Base-by-base conservation (phyloP, 2,329 filamentous ascomycete genomes). In the Pseudogymnoascus destructans region DNA sequence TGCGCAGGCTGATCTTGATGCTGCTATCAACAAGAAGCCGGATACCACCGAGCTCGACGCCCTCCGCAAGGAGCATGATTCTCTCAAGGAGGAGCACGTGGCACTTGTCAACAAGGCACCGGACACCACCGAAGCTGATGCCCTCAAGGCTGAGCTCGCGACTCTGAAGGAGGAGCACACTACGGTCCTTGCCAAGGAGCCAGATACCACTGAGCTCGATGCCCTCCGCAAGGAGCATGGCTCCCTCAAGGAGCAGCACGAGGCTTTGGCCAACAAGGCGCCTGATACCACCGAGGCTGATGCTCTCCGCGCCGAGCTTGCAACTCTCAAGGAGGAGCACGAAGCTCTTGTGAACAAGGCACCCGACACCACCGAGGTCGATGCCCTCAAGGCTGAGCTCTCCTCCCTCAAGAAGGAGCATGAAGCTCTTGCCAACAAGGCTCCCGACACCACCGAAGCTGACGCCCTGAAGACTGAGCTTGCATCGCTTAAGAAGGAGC, bases 1-100 rank as follows among this genome's bases (percentile, higher is more conserved):
- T 40, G 68, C 68, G n/a, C 62, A 69, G 68, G 80, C 81, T 17
- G 80, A 82, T 56, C 74, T 85, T 13, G 82, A 85, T 61, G 79
- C 79, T 6, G 70, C 73, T 46, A 77, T 75, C 70, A 81, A 73
- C 65, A 74, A 74, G 64, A 82, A 77, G 68, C 72, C 77, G 5
- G 80, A 84, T 66, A 81, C 76, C 1, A 73, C 75, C 0, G 79
- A 73, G 64, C 66, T 72, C 2, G 78, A 82, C 61, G 72, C 71
- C 1, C 70, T 81, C 42, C 74, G 72, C 63, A 59, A 66, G 25
- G 63, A 69, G 57, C 79, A 33, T 9, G 54, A 36, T 23, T 32
- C 54, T 11, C 30, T 35, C 13, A 56, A 56, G 30, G 33, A 56
- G 6, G 79, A 81, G 55, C 73, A 82, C 13, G 80, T 83, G 59